Percentiles rank a stretch among this genome's conserved stretches.
Conservation (phyloP, 139 green algal species). For the Dunaliella sp. region DNA sequence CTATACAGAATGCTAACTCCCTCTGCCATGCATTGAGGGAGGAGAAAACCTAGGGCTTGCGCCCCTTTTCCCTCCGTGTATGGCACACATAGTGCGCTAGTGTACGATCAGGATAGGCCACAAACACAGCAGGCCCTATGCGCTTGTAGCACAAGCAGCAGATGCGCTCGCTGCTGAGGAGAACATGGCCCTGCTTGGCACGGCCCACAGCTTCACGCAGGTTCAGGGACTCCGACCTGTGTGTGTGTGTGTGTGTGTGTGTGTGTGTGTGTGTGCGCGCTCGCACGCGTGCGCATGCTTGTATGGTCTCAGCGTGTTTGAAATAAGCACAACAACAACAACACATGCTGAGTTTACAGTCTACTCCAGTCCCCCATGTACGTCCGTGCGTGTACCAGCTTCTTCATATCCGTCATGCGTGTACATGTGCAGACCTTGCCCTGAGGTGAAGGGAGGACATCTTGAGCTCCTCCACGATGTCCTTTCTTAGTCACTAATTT, state of each 20-base stretch:
- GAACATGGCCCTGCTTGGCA: conserved; percentile 48
- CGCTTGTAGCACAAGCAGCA: conserved; percentile 85
- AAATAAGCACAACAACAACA: no score
- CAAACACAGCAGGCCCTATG: conserved; percentile 70
- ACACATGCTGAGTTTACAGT: no score
- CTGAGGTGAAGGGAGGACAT: neutral
- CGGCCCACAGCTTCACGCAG: conserved; percentile 57
- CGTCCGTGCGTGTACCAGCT: neutral
- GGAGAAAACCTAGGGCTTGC: no score
- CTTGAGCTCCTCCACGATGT: neutral
- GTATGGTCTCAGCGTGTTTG: no score
- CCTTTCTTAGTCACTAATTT: neutral
- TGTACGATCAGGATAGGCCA: conserved; percentile 64
- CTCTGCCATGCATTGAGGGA: no score
- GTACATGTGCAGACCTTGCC: neutral
- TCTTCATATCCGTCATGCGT: neutral
- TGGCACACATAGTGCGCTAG: conserved; percentile 82
- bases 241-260: no score
- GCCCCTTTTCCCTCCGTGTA: conserved; percentile 21
- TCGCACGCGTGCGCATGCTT: no score
- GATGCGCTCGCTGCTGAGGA: conserved; percentile 67
- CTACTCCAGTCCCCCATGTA: no score
- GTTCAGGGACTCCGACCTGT: conserved; percentile 52
- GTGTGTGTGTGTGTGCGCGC: no score
- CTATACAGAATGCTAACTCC: no score